These are phyloP conservation scores for Solanum verrucosum DNA, from an alignment of 257 asterid species.

Conservation along the genomic window DNA sequence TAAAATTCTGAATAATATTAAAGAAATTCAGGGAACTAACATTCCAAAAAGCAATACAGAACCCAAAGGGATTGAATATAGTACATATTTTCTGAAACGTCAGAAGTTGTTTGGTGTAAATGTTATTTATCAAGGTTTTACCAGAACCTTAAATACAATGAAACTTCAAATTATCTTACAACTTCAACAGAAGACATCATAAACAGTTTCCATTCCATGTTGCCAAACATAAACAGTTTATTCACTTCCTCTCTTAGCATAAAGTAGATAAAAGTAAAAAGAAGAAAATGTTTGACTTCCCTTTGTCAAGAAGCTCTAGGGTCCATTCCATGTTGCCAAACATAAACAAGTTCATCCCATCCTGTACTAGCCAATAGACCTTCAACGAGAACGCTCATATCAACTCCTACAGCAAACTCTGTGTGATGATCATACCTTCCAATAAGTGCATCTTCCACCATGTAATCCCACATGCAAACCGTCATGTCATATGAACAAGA, in stretches of 20 bases:
- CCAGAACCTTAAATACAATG: not conserved
- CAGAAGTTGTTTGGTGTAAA: not conserved
- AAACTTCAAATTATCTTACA: not conserved
- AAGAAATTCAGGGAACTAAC: not conserved
- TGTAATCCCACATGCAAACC: slow-evolving; percentile 92
- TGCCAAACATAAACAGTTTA: not conserved
- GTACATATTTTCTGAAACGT: not conserved
- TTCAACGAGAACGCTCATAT: slow-evolving; percentile 88
- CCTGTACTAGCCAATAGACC: slow-evolving; percentile 97
- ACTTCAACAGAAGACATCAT: not conserved
- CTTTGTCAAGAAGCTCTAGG: slow-evolving; percentile 70
- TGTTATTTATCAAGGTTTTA: not conserved
- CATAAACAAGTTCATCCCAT: slow-evolving; percentile 94
- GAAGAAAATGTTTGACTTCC: not conserved
- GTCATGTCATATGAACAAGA: slow-evolving; percentile 96
- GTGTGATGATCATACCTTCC: slow-evolving; percentile 93
- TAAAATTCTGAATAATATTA: not conserved
- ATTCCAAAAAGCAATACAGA: not conserved
- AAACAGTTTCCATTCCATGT: not conserved
- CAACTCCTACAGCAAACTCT: slow-evolving; percentile 90
- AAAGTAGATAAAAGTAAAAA: not conserved
- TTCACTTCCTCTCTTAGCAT: not conserved
- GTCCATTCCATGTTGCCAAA: slow-evolving; percentile 96
- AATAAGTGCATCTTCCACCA: slow-evolving; percentile 85
- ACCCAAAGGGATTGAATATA: not conserved